Evolutionary conservation across 2,329 filamentous ascomycete genomes (phyloP).

Genomic region (Myotisia sp.): DNA sequence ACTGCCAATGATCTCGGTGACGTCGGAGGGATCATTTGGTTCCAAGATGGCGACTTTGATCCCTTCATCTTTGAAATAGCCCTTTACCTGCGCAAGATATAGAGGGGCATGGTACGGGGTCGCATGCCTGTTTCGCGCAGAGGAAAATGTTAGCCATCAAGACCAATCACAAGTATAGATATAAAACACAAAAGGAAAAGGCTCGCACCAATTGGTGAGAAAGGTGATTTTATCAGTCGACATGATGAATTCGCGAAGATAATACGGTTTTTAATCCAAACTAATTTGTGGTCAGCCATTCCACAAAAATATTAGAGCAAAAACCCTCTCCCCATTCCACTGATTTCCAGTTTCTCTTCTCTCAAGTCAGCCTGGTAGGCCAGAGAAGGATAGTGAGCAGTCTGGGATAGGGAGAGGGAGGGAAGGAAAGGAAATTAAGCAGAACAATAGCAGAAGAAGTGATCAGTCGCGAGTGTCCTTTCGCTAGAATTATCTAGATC

Average conservation of each 20-base stretch:
- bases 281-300: no score
- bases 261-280: no score
- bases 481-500: slow-evolving; percentile 79
- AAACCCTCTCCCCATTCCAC: no score
- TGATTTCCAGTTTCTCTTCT: no score
- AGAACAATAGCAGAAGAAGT: slow-evolving; percentile 1
- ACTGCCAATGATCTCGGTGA: slow-evolving; percentile 66
- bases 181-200: slow-evolving; percentile 1
- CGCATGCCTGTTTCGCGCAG: slow-evolving; percentile 62
- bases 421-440: slow-evolving; percentile 26
- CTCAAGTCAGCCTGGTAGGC: no score
- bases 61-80: slow-evolving; percentile 59
- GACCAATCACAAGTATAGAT: neutral
- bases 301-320: no score
- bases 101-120: slow-evolving; percentile 68
- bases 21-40: slow-evolving; percentile 66
- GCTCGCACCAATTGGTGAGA: slow-evolving; percentile 61
- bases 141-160: slow-evolving; percentile 15
- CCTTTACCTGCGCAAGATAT: slow-evolving; percentile 62
- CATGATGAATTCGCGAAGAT: no score
- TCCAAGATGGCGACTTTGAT: slow-evolving; percentile 65
- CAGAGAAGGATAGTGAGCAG: slow-evolving; percentile 5
- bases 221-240: slow-evolving; percentile 76
- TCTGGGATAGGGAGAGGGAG: slow-evolving; percentile 15
- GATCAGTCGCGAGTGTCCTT: slow-evolving; percentile 69